Base-by-base conservation (phyloP, 202 grass and related monocot species). In the Brachypodium distachyon region DNA sequence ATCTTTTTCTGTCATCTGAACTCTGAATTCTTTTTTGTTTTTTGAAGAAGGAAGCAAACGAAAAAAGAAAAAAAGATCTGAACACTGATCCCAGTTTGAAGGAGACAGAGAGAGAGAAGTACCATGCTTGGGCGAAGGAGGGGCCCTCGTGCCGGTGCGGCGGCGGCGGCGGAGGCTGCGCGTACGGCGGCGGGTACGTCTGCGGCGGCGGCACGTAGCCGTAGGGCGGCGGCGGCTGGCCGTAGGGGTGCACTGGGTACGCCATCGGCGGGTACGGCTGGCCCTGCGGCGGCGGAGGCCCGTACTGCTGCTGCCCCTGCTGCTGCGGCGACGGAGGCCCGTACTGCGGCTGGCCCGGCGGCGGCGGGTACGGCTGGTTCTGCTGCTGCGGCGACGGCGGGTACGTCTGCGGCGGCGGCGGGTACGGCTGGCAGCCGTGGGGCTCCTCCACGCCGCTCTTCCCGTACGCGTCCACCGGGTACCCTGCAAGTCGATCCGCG, bases 51-150 rank as follows among this genome's bases (percentile, higher is more conserved):
- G n/a, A n/a, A n/a, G n/a, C n/a, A n/a, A n/a, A n/a, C n/a, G n/a
- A n/a, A n/a, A n/a, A n/a, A n/a, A n/a, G n/a, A n/a, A n/a, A n/a
- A n/a, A n/a, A n/a, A n/a, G n/a, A n/a, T n/a, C n/a, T n/a, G n/a
- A n/a, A n/a, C n/a, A n/a, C n/a, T n/a, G n/a, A n/a, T n/a, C n/a
- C n/a, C n/a, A n/a, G n/a, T n/a, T n/a, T n/a, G n/a, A n/a, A n/a
- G n/a, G n/a, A n/a, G n/a, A n/a, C n/a, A n/a, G n/a, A n/a, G n/a
- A n/a, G n/a, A n/a, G n/a, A n/a, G n/a, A 50, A 77, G 33, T 87
- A 89, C 87, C 90, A 93, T 89, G 73, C 90, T 61, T 87, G 72
- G 4, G 26, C n/a, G 67, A 87, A 89, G 47, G 86, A 82, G 23
- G 86, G 83, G 52, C 86, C 72, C 58, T 58, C 31, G 61, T 43